Evolutionary conservation across 2,329 filamentous ascomycete genomes (phyloP), one percentile per base, ranked within the genome.

Genomic region (Monosporascus sp.): DNA sequence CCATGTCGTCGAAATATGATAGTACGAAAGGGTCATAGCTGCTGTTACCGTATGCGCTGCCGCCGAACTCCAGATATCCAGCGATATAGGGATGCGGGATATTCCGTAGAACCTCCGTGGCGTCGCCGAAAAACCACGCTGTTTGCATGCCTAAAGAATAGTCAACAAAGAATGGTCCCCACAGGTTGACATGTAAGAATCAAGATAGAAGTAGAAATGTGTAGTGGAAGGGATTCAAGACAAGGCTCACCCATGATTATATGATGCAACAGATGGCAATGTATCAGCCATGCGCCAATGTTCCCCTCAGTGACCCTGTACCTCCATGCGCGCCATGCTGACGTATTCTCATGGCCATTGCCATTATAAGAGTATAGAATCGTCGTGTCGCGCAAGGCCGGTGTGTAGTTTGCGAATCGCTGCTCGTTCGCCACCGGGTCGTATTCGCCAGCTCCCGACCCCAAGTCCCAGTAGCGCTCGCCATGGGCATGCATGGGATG

Each of bases 271-370:
- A 80, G 76, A 63, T 85, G 82, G 57, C 82, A 85, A 64, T 85
- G 82, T 57, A 85, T 70, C 79, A 85, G 80, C 81, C 81, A 85
- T 3, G 80, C 80, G 0, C 82, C 83, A 0, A 84, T 76, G 3
- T 80, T 70, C 1, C 71, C 64, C 37, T 70, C 60, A 1, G 64
- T 68, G 1, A 78, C 64, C 5, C 71, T 62, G 1, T 85, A 66
- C 9, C 84, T 71, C 84, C 83, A 86, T 0, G 75, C 83, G 20
- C 83, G 71, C 84, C 84, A 87, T 0, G 74, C 71, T 2, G 72
- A 73, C 6, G 70, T 63, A 4, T 74, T 68, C 0, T 74, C 64
- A 2, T 57, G 58, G 0, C 73, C 76, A 24, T 71, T 71, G 3
- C 67, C 58, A 0, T 65, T 66, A 57, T 85, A 87, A 2, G 78